These are phyloP conservation scores for Trametes hirsuta DNA, from an alignment of 1,284 basidiomycete genomes.

Conservation along the genomic window DNA sequence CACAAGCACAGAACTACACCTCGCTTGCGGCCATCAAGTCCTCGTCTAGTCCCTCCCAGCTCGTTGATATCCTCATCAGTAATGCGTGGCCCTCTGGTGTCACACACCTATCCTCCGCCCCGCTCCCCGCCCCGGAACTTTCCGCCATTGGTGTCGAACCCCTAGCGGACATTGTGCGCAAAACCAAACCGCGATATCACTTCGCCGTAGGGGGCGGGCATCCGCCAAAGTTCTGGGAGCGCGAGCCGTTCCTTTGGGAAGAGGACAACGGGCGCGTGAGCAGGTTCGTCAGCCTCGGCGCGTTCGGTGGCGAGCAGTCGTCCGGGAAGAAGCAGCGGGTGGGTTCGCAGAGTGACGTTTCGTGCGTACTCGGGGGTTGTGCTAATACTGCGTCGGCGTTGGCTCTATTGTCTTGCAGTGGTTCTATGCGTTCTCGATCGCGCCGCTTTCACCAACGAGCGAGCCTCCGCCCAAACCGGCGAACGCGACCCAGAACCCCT, in stretches of 20 bases:
- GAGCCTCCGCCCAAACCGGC: conserved; percentile 49
- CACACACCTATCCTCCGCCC: conserved; percentile 61
- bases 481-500: conserved; percentile 78
- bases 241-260: conserved; percentile 88
- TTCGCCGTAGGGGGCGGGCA: conserved; percentile 65
- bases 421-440: conserved; percentile 79
- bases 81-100: conserved; percentile 79
- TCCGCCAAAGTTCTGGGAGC: conserved; percentile 84
- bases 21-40: conserved; percentile 74
- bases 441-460: conserved; percentile 42
- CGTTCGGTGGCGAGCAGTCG: conserved; percentile 72
- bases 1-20: conserved; percentile 48
- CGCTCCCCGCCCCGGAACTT: conserved; percentile 52
- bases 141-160: conserved; percentile 53
- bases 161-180: conserved; percentile 68
- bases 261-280: conserved; percentile 70
- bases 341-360: conserved; percentile 30
- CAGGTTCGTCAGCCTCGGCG: conserved; percentile 83
- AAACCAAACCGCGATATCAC: conserved; percentile 77
- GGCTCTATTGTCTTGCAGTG: conserved; percentile 45
- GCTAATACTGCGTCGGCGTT: neutral
- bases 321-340: conserved; percentile 84
- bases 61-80: conserved; percentile 85
- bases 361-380: neutral
- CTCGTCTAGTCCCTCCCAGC: conserved; percentile 57